Percentiles rank a stretch among this genome's conserved stretches.
Evolutionary conservation across 352 stramenopile genomes (phyloP).

Genomic region (Hyaloperonospora arabidopsidis): DNA sequence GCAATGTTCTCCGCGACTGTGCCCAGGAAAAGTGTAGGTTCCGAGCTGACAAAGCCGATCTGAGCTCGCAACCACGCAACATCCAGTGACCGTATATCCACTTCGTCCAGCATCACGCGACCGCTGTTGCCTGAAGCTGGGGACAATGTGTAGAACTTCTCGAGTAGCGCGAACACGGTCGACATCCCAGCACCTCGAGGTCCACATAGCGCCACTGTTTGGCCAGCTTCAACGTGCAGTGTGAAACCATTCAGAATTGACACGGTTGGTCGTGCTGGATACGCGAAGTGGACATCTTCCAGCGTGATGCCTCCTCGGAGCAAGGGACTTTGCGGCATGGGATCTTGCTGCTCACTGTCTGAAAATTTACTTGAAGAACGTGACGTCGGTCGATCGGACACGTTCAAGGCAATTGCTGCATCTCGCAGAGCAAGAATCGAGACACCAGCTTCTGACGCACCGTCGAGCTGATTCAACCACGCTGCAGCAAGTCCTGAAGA

Average conservation of each 20-base stretch:
- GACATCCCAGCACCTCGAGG: conserved; percentile 37
- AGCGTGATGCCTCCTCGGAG: conserved; percentile 35
- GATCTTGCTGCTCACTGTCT: conserved; percentile 4
- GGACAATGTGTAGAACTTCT: conserved; percentile 63
- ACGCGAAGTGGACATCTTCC: conserved; percentile 35
- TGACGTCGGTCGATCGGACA: conserved; percentile 7
- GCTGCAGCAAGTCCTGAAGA: conserved; percentile 26
- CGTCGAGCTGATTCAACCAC: conserved; percentile 22
- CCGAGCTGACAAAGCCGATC: conserved; percentile 49
- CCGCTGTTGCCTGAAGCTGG: conserved; percentile 14
- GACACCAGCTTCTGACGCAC: conserved; percentile 21
- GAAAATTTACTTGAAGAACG: conserved; percentile 9
- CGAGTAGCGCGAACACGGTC: conserved; percentile 47
- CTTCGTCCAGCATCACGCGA: conserved; percentile 67
- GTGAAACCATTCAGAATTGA: conserved; percentile 17
- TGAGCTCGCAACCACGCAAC: conserved; percentile 45
- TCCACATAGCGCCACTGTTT: conserved; percentile 33
- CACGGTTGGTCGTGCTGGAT: conserved; percentile 3
- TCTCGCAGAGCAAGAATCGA: conserved; percentile 27
- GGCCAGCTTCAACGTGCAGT: conserved; percentile 21
- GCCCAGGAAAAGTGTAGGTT: conserved; percentile 49
- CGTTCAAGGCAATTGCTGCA: conserved; percentile 10
- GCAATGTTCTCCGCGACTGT: conserved; percentile 65
- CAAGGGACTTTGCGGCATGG: conserved; percentile 15
- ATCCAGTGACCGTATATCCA: conserved; percentile 69